These are phyloP conservation scores for Capronia coronata DNA, from an alignment of 2,329 filamentous ascomycete genomes.

Conservation along the genomic window DNA sequence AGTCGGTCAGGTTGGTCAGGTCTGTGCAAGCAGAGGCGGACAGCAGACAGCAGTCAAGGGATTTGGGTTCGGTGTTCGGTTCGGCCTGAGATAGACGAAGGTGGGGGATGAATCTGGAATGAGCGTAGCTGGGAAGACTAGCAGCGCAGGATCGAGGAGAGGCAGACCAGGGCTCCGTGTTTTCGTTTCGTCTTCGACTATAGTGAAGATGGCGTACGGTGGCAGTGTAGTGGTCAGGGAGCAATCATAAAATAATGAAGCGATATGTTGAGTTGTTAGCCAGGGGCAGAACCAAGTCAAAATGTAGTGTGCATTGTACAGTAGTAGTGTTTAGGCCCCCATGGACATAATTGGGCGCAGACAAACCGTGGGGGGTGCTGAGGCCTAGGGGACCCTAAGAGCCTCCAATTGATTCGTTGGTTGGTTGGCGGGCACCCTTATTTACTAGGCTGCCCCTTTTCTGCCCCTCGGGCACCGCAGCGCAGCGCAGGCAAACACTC, in stretches of 20 bases:
- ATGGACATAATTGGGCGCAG: too few relatives aligned
- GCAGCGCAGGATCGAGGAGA: background rate
- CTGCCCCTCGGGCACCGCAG: background rate
- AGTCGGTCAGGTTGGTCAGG: background rate
- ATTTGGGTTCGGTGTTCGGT: background rate
- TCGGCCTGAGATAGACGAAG: background rate
- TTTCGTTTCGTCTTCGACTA: background rate
- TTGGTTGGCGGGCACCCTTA: background rate
- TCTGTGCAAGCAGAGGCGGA: background rate
- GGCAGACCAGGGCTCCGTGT: background rate
- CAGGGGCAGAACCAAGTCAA: background rate
- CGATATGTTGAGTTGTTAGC: background rate
- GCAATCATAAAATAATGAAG: too few relatives aligned
- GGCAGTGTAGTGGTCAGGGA: background rate
- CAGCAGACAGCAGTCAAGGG: background rate
- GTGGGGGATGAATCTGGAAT: background rate
- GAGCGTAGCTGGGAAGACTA: background rate
- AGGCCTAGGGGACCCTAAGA: too few relatives aligned
- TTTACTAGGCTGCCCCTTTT: too few relatives aligned
- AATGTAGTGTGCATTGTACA: background rate
- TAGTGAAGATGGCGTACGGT: background rate
- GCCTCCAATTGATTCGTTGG: background rate
- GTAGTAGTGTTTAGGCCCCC: too few relatives aligned
- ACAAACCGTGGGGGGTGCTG: too few relatives aligned
- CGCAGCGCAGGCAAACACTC: background rate